A percentile compares a stretch with the other conserved stretches of the same genome.
phyloP scores from a whole-genome alignment of 2,329 filamentous ascomycete genomes.

The Knoxdaviesia proteae region DNA sequence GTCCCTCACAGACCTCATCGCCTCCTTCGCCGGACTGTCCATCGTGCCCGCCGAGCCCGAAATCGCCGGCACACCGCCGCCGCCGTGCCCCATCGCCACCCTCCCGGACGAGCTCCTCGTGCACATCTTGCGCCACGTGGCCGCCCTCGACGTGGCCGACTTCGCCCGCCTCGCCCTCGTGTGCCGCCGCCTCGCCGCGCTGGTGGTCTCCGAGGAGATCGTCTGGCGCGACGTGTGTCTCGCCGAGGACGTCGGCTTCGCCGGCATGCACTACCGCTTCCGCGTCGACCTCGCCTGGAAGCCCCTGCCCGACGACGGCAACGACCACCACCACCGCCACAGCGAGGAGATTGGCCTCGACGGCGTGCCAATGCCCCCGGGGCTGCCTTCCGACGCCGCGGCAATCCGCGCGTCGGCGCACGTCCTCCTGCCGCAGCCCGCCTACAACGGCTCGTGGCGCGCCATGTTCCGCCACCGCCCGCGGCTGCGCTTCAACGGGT shows the following conservation, averaged over 20 bases:
- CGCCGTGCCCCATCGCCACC: constrained; percentile 57
- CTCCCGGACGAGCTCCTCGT: constrained; percentile 71
- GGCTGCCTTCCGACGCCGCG: too few species aligned
- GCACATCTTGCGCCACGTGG: constrained; percentile 56
- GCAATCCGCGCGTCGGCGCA: neutral
- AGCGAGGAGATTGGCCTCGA: constrained; percentile 5
- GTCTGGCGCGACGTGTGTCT: constrained; percentile 68
- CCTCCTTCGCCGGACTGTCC: constrained; percentile 48
- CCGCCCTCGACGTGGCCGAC: constrained; percentile 51
- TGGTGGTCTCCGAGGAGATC: constrained; percentile 63
- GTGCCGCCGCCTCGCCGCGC: constrained; percentile 71
- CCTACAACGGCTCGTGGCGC: constrained; percentile 34
- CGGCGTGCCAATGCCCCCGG: neutral
- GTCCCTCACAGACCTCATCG: constrained; percentile 47
- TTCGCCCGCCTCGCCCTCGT: constrained; percentile 60
- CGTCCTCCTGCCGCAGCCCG: constrained; percentile 16
- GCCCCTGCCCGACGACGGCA: constrained; percentile 14
- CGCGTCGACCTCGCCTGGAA: constrained; percentile 38
- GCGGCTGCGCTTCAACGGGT: constrained; percentile 79
- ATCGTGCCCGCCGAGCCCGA: constrained; percentile 48
- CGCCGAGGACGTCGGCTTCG: constrained; percentile 55
- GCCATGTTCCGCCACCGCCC: constrained; percentile 65
- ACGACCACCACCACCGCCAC: constrained; percentile 12
- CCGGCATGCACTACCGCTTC: constrained; percentile 65
- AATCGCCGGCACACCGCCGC: constrained; percentile 50